Percentiles rank a stretch among this genome's conserved stretches.
phyloP scores from a whole-genome alignment of 1,284 basidiomycete genomes.

The Sphaerobolus stellatus region DNA sequence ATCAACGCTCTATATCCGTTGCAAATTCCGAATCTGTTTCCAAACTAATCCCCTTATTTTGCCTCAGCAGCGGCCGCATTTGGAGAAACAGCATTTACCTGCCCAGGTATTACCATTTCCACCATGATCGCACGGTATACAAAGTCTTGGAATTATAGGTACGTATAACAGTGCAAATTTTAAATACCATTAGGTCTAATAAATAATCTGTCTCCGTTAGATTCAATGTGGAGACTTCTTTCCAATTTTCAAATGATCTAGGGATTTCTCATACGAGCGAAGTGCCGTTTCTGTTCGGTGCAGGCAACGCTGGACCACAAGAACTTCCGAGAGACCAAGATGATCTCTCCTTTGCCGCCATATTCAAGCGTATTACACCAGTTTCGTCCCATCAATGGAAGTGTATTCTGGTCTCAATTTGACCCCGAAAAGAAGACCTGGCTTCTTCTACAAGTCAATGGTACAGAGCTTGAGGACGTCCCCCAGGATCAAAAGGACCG shows the following conservation, averaged over 20 bases:
- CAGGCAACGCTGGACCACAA: too few relatives aligned
- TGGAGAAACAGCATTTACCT: slow-evolving; percentile 21
- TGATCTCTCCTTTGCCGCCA: too few relatives aligned
- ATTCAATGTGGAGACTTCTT: too few relatives aligned
- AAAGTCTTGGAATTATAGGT: slow-evolving; percentile 13
- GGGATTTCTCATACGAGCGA: too few relatives aligned
- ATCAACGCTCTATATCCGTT: neutral
- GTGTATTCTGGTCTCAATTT: slow-evolving; percentile 19
- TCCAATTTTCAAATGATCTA: too few relatives aligned
- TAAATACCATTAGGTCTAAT: too few relatives aligned
- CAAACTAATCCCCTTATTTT: slow-evolving; percentile 11
- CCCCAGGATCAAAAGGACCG: slow-evolving; percentile 15
- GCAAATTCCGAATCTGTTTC: neutral
- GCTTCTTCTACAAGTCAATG: slow-evolving; percentile 20
- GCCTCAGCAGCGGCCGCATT: slow-evolving; percentile 18
- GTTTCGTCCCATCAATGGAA: slow-evolving; percentile 19
- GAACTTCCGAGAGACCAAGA: too few relatives aligned
- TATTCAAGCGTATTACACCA: too few relatives aligned
- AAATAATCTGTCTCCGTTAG: too few relatives aligned
- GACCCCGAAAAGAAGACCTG: slow-evolving; percentile 11
- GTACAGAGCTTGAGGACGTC: slow-evolving; percentile 17
- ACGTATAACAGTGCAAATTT: neutral
- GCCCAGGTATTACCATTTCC: slow-evolving; percentile 19
- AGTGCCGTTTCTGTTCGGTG: too few relatives aligned
- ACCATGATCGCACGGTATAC: slow-evolving; percentile 4